Percentiles rank a stretch among this genome's conserved stretches.
phyloP scores from a whole-genome alignment of 441 rosid genomes.

The Populus hybrid region DNA sequence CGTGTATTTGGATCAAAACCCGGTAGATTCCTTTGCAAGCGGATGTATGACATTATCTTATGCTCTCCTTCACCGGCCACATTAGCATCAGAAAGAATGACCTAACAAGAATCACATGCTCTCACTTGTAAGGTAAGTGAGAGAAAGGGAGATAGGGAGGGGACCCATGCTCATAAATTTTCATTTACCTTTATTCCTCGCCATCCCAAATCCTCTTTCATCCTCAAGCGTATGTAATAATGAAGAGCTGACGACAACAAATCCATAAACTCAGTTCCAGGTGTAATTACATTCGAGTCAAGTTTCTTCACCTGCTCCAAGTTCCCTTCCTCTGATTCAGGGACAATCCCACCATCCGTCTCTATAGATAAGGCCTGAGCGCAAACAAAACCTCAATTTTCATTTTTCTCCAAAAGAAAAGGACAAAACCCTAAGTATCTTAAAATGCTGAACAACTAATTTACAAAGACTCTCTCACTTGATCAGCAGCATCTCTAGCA shows the following conservation, averaged over 20 bases:
- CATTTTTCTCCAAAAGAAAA: not conserved
- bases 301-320: not conserved
- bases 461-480: not conserved
- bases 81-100: constrained; percentile 31
- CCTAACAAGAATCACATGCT: constrained; percentile 15
- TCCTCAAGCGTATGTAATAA: constrained; percentile 42
- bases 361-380: not conserved
- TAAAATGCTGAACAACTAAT: not conserved
- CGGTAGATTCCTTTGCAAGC: constrained; percentile 28
- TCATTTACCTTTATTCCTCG: constrained; percentile 39
- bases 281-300: constrained; percentile 56
- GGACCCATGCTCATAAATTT: not conserved
- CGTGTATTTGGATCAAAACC: constrained; percentile 31
- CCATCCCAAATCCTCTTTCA: constrained; percentile 48
- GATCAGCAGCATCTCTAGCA: constrained; percentile 79
- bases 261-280: constrained; percentile 60
- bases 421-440: too few relatives aligned
- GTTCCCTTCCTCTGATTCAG: not conserved
- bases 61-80: constrained; percentile 40
- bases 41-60: constrained; percentile 35
- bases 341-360: not conserved
- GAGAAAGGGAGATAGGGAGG: not conserved
- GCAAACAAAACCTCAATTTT: not conserved
- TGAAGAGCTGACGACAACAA: constrained; percentile 42
- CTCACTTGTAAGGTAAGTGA: not conserved